These are phyloP conservation scores for Chondrus crispus DNA, from an alignment of 23 red algal genomes.

Conservation along the genomic window DNA sequence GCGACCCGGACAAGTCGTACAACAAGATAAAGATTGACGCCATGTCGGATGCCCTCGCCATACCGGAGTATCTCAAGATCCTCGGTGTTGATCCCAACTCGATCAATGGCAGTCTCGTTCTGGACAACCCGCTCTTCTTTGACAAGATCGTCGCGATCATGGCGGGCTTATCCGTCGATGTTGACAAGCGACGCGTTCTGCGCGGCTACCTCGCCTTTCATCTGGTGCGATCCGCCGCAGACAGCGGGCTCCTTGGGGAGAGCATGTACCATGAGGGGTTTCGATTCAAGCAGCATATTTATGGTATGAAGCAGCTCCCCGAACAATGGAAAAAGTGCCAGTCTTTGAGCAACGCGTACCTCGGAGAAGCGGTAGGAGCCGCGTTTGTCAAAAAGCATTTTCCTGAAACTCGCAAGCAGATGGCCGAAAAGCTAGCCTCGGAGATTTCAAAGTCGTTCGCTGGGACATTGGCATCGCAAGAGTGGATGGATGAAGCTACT, in stretches of 20 bases:
- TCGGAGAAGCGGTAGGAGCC: constrained; percentile 76
- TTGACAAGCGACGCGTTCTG: background rate
- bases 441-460: constrained; percentile 74
- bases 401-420: constrained; percentile 8
- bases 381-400: constrained; percentile 79
- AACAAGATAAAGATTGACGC: constrained; percentile 50
- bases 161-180: background rate
- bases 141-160: background rate
- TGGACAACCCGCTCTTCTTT: constrained; percentile 52
- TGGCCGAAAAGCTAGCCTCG: constrained; percentile 35
- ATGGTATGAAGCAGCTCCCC: constrained; percentile 46
- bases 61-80: constrained; percentile 7
- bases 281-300: constrained; percentile 49
- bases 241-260: constrained; percentile 41
- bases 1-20: constrained; percentile 65
- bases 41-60: constrained; percentile 24
- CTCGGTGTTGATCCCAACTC: background rate
- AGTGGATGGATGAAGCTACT: constrained; percentile 71
- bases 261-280: constrained; percentile 41
- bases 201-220: constrained; percentile 64
- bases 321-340: constrained; percentile 72
- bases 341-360: constrained; percentile 10
- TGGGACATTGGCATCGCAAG: constrained; percentile 31
- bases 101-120: constrained; percentile 23
- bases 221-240: constrained; percentile 8